phyloP scores from a whole-genome alignment of 352 stramenopile species.

The Pythium scleroteichum region DNA sequence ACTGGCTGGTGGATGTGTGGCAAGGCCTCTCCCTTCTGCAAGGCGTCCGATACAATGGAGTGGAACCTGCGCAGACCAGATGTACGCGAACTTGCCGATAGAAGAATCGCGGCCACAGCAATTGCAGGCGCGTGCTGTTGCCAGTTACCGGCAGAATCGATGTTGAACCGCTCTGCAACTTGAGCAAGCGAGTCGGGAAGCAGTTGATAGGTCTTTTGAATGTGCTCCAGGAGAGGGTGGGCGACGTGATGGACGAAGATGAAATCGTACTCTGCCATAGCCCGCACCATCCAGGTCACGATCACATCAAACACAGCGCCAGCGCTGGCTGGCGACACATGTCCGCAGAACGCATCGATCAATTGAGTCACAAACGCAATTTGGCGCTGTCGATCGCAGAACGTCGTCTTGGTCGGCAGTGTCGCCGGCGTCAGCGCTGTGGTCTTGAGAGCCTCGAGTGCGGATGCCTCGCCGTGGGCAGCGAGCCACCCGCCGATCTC shows the following conservation, averaged over 20 bases:
- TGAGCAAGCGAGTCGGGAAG: neutral
- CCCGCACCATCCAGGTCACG: conserved; percentile 1
- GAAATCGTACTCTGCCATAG: conserved; percentile 19
- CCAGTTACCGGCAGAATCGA: conserved; percentile 1
- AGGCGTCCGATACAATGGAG: neutral
- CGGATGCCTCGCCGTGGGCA: neutral
- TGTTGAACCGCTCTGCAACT: neutral
- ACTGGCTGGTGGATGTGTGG: too few species aligned
- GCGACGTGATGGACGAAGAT: conserved; percentile 18
- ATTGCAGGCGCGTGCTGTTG: neutral
- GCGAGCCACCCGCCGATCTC: conserved; percentile 19
- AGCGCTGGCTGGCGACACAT: neutral
- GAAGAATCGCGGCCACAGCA: conserved; percentile 11
- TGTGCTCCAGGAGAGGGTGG: conserved; percentile 4
- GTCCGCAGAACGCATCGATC: conserved; percentile 2
- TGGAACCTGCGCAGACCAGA: neutral
- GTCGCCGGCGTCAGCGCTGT: neutral
- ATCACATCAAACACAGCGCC: conserved; percentile 3
- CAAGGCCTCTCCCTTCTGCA: conserved; percentile 5
- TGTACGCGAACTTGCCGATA: neutral
- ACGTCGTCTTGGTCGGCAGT: conserved; percentile 2
- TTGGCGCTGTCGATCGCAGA: conserved; percentile 22
- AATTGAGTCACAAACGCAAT: neutral
- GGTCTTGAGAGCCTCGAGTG: neutral
- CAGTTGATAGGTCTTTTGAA: conserved; percentile 7